phyloP scores from a whole-genome alignment of 805 yeast species.

The Brettanomyces custersianus region DNA sequence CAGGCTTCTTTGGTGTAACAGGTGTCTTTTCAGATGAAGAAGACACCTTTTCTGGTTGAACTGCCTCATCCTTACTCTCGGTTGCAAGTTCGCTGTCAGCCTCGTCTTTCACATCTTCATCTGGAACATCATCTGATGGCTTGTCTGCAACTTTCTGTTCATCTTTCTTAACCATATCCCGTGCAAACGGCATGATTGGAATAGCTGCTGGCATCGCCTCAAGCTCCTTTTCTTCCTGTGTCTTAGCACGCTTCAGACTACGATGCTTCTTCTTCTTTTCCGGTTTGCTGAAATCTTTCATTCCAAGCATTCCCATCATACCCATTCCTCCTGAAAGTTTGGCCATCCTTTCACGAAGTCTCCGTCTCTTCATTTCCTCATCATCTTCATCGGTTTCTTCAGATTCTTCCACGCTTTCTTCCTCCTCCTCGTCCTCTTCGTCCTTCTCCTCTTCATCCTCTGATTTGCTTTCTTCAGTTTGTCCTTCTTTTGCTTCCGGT shows the following conservation, averaged over 20 bases:
- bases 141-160: constrained; percentile 8
- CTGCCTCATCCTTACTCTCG: background rate
- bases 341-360: constrained; percentile 92
- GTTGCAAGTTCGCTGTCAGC: constrained; percentile 1
- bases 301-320: constrained; percentile 67
- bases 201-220: constrained; percentile 27
- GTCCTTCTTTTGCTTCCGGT: constrained; percentile 15
- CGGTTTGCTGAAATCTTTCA: constrained; percentile 21
- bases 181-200: constrained; percentile 51
- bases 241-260: background rate
- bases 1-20: constrained; percentile 3
- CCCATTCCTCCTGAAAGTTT: constrained; percentile 81
- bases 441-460: constrained; percentile 24
- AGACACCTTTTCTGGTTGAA: background rate
- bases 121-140: constrained; percentile 5
- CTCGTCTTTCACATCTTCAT: constrained; percentile 11
- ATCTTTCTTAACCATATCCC: constrained; percentile 18
- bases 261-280: constrained; percentile 18
- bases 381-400: constrained; percentile 59
- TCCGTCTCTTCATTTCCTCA: constrained; percentile 67
- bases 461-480: background rate
- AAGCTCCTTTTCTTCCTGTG: background rate
- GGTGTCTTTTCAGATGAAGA: background rate
- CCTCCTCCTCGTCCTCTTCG: constrained; percentile 31
- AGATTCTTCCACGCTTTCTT: constrained; percentile 39